Conservation (phyloP, 495 filamentous ascomycete species). For the Aspergillus taichungensis region DNA sequence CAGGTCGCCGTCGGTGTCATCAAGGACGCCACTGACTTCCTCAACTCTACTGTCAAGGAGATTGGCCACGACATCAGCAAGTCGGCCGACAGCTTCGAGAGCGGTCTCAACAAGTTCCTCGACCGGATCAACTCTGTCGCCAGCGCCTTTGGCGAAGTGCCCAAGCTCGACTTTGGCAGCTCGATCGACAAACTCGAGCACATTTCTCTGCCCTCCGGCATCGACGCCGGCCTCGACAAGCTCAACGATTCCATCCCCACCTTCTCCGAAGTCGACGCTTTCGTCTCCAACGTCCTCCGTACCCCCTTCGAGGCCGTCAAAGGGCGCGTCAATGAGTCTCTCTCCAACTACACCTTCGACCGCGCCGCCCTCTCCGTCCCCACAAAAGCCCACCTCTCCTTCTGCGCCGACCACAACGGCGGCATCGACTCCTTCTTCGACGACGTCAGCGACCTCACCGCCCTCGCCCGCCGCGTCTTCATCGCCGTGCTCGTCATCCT, state of each 20-base stretch:
- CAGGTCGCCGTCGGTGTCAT: slow-evolving; percentile 58
- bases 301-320: slow-evolving; percentile 72
- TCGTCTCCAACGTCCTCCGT: slow-evolving; percentile 60
- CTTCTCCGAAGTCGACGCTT: slow-evolving; percentile 73
- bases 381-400: slow-evolving; percentile 67
- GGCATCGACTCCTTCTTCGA: slow-evolving; percentile 84
- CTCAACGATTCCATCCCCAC: slow-evolving; percentile 72
- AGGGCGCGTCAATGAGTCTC: slow-evolving; percentile 54
- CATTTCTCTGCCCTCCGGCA: slow-evolving; percentile 54
- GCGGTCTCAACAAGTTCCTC: slow-evolving; percentile 51
- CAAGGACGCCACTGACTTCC: slow-evolving; percentile 57
- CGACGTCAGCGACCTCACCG: slow-evolving; percentile 48
- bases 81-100: slow-evolving; percentile 47
- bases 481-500: slow-evolving; percentile 59
- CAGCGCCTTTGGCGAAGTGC: slow-evolving; percentile 28
- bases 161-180: slow-evolving; percentile 49
- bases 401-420: slow-evolving; percentile 72
- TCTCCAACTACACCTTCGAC: slow-evolving; percentile 69
- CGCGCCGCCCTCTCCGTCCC: slow-evolving; percentile 69
- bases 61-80: slow-evolving; percentile 55
- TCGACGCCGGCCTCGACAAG: slow-evolving; percentile 54
- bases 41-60: slow-evolving; percentile 62
- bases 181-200: slow-evolving; percentile 55
- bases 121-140: slow-evolving; percentile 31
- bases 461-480: slow-evolving; percentile 61